Evolutionary conservation across 73 alveolate genomes (phyloP).

Genomic region (Paraurostyla sp.): DNA sequence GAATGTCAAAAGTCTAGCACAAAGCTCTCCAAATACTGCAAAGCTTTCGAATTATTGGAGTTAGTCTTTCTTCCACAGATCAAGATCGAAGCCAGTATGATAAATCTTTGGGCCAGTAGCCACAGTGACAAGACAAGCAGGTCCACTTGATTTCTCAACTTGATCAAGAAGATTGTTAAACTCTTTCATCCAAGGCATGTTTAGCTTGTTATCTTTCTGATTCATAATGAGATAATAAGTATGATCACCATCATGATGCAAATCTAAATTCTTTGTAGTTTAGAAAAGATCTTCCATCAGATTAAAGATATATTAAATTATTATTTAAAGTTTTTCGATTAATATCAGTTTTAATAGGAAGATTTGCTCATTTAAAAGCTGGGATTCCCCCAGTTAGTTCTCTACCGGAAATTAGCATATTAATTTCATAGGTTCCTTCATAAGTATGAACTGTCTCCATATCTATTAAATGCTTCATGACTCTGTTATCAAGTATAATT

Average conservation of each 20-base stretch:
- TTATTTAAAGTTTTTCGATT: neutral
- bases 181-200: slow-evolving; percentile 39
- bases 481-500: slow-evolving; percentile 80
- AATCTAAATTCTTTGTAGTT: slow-evolving; percentile 43
- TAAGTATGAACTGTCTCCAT: slow-evolving; percentile 89
- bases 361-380: slow-evolving; percentile 71
- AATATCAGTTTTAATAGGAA: neutral
- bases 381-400: slow-evolving; percentile 86
- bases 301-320: neutral
- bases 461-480: slow-evolving; percentile 83
- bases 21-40: slow-evolving; percentile 52
- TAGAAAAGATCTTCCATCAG: slow-evolving; percentile 37
- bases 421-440: slow-evolving; percentile 91
- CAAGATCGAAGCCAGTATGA: slow-evolving; percentile 70
- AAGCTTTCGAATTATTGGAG: slow-evolving; percentile 16
- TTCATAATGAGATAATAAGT: slow-evolving; percentile 54
- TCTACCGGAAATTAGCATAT: slow-evolving; percentile 83
- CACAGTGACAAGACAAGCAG: slow-evolving; percentile 59
- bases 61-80: neutral
- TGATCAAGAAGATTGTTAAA: slow-evolving; percentile 62
- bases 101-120: slow-evolving; percentile 59
- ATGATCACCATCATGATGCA: slow-evolving; percentile 19
- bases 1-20: slow-evolving; percentile 63
- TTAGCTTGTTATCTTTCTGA: slow-evolving; percentile 51
- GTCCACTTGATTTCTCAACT: slow-evolving; percentile 25